A percentile compares a stretch with the other conserved stretches of the same genome.
phyloP scores from a whole-genome alignment of 140 eudicot species.

The Oenanthe javanica region DNA sequence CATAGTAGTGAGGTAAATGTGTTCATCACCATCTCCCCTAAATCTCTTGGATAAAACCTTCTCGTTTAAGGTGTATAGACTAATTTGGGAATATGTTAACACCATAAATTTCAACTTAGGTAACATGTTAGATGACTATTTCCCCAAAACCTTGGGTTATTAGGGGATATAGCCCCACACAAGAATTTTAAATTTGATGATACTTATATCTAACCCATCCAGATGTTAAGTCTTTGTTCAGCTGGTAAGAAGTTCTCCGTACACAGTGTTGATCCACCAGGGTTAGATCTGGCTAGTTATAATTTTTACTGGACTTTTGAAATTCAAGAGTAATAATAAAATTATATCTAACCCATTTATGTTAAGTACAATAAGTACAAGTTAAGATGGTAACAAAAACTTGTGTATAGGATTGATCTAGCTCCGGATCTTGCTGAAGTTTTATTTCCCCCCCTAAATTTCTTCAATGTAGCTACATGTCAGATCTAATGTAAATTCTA shows the following conservation, averaged over 20 bases:
- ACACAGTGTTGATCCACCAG: background rate
- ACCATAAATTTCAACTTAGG: background rate
- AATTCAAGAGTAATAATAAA: background rate
- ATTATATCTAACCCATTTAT: too few relatives aligned
- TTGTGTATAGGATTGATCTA: background rate
- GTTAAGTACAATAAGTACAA: too few relatives aligned
- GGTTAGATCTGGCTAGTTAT: background rate
- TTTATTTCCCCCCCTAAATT: background rate
- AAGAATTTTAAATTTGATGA: background rate
- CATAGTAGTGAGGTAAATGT: too few relatives aligned
- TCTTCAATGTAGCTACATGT: background rate
- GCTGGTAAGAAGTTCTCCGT: background rate
- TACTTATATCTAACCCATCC: background rate
- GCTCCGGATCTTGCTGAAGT: background rate
- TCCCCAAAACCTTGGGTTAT: background rate
- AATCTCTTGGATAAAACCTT: background rate
- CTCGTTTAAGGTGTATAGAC: background rate
- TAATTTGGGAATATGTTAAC: background rate
- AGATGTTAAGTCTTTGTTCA: background rate
- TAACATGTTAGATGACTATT: background rate
- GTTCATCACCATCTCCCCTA: background rate
- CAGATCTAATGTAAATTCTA: background rate
- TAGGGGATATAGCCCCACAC: background rate
- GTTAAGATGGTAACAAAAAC: background rate
- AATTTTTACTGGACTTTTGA: background rate